Conservation (phyloP, 495 filamentous ascomycete genomes). For the Penicillium goetzii region DNA sequence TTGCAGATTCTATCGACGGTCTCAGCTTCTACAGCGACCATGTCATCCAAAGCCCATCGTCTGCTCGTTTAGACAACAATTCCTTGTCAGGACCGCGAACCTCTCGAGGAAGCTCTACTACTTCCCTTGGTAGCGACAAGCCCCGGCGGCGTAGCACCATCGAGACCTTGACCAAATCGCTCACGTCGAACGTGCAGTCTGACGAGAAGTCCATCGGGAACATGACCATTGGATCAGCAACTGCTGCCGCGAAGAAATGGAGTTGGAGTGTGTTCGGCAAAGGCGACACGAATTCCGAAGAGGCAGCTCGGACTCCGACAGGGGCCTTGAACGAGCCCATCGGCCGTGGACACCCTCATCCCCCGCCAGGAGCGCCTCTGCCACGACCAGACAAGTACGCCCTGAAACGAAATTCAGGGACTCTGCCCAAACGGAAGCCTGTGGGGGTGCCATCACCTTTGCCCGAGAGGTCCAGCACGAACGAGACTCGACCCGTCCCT, state of each 20-base stretch:
- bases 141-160: slow-evolving; percentile 44
- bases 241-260: slow-evolving; percentile 85
- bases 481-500: slow-evolving; percentile 32
- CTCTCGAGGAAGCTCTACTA: slow-evolving; percentile 36
- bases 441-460: slow-evolving; percentile 46
- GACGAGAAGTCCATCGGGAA: slow-evolving; percentile 44
- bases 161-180: slow-evolving; percentile 45
- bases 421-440: slow-evolving; percentile 64
- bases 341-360: slow-evolving; percentile 63
- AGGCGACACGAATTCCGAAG: slow-evolving; percentile 40
- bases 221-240: slow-evolving; percentile 69
- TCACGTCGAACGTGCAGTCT: slow-evolving; percentile 30
- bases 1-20: slow-evolving; percentile 40
- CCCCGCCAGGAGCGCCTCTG: slow-evolving; percentile 62
- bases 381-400: slow-evolving; percentile 74
- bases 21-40: slow-evolving; percentile 24
- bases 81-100: slow-evolving; percentile 38
- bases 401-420: slow-evolving; percentile 57
- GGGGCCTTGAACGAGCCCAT: slow-evolving; percentile 69
- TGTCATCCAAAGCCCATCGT: slow-evolving; percentile 32
- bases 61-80: slow-evolving; percentile 30
- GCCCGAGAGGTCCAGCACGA: slow-evolving; percentile 32
- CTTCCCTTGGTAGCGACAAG: slow-evolving; percentile 38
- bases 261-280: slow-evolving; percentile 71
- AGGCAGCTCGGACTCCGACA: slow-evolving; percentile 40